Evolutionary conservation across 768 basidiomycete species (phyloP), one percentile per base, ranked within the genome.

Genomic region (Rubroboletus pulcherrimus): DNA sequence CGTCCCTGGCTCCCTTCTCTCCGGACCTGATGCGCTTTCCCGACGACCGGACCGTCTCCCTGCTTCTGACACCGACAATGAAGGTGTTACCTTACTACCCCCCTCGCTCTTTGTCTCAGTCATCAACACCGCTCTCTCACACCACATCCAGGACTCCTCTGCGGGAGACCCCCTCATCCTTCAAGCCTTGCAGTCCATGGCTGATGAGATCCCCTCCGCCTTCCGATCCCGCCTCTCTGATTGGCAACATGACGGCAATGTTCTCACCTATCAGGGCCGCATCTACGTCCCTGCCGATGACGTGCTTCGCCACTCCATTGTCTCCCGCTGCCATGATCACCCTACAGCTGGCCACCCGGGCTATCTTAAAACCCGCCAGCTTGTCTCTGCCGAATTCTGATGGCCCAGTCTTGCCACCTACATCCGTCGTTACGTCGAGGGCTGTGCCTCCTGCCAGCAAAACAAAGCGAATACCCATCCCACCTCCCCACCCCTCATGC

Each of bases 171-270:
- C 39, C 7, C 9, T 11, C 6, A 5, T 5, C 9, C 4, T 19
- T 1, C 10, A 40, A 3, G 39, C 39, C 5, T n/a, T 19, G 1
- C 39, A 40, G 0, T 37, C 14, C 38, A n/a, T 19, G 4, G 0
- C 4, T 1, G 39, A 11, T 0, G 9, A 19, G 0, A 11, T 21
- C 3, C 3, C 41, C 1, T 1, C 21, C 0, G 1, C 12, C 5
- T 14, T 26, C 14, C 0, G 1, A 14, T 42, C 24, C 24, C 0
- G 1, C 12, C 12, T 42, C 0, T 7, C 41, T 0, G 7, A 24
- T 1, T 42, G 41, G 24, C 4, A 14, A 0, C 3, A 7, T 2
- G 2, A 1, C 1, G 14, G 7, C 2, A 14, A 11, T 2, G 2
- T 26, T 7, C 41, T 42, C 3, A 8, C 24, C 14, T 42, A 42